phyloP scores from a whole-genome alignment of 768 basidiomycete species.

The Mrakia gelida region DNA sequence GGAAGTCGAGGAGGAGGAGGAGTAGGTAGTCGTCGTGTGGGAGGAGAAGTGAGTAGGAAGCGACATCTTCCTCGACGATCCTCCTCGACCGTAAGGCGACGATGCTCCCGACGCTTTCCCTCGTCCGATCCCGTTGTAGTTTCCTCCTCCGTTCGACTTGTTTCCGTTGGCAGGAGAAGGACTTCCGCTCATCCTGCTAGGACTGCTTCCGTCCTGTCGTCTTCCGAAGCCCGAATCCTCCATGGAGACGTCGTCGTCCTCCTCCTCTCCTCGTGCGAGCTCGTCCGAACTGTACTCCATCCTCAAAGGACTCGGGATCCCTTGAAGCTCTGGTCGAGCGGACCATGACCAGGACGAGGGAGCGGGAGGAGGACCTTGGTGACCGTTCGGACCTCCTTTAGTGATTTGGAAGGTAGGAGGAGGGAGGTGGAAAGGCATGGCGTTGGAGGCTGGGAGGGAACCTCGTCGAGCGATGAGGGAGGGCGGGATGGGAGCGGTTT shows the following conservation, averaged over 20 bases:
- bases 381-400: not conserved
- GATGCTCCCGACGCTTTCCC: not conserved
- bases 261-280: not conserved
- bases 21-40: not conserved
- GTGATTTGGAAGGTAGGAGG: not conserved
- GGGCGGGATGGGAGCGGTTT: slow-evolving; percentile 3
- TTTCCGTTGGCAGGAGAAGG: not conserved
- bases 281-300: not conserved
- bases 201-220: no score
- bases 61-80: slow-evolving; percentile 18
- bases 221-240: not conserved
- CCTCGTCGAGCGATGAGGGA: slow-evolving; percentile 19
- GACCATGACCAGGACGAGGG: not conserved
- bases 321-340: not conserved
- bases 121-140: not conserved
- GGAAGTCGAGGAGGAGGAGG: not conserved
- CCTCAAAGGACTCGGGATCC: slow-evolving; percentile 9
- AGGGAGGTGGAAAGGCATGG: not conserved
- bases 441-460: not conserved
- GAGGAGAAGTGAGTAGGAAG: slow-evolving; percentile 13
- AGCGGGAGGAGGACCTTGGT: not conserved
- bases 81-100: slow-evolving; percentile 8
- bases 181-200: not conserved
- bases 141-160: not conserved
- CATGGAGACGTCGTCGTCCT: slow-evolving; percentile 10